Evolutionary conservation across 768 basidiomycete genomes (phyloP), one percentile per base, ranked within the genome.

Genomic region (Boletus rubescentipes): DNA sequence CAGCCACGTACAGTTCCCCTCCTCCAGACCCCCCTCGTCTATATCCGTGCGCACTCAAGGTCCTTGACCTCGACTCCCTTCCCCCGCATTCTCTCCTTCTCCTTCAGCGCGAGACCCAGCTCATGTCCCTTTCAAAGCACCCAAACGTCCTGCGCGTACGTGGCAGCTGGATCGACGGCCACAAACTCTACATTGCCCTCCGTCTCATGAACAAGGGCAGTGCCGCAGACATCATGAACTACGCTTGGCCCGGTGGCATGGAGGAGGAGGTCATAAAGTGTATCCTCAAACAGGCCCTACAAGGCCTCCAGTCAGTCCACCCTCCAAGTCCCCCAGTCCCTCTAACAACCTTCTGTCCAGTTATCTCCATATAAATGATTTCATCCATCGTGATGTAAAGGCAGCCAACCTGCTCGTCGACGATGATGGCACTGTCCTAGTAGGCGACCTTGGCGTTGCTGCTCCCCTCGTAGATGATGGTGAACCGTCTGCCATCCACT

Each of bases 321-420:
- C 52, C 31, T 43, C 37, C 41, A 35, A 8, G 4, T 4, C 14
- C 12, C 42, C 34, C 31, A 2, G 18, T 39, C 49, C 46, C 12
- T 38, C 51, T 57, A n/a, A 60, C 40, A 51, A 12, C 32, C 54
- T 54, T 10, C 40, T 51, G 15, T 41, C 32, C 21, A 91, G 89
- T 60, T 93, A 93, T 60, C 79, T 93, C n/a, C 92, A 95, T 63
- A 78, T 82, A 50, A 95, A 93, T 57, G 91, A 89, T 0, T 89
- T 92, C 67, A 89, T 93, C n/a, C 91, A 98, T 67, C 84, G 95
- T 26, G 95, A 98, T 65, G 71, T 98, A 63, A 98, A 98, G 72
- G 92, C 93, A 4, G 95, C 92, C 12, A 98, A 98, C 66, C 78
- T 98, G 10, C 85, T 98, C 45, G 83, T 96, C 49, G 93, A 95